Base-by-base conservation (phyloP, 768 basidiomycete genomes). In the Pulveroboletus sp. region DNA sequence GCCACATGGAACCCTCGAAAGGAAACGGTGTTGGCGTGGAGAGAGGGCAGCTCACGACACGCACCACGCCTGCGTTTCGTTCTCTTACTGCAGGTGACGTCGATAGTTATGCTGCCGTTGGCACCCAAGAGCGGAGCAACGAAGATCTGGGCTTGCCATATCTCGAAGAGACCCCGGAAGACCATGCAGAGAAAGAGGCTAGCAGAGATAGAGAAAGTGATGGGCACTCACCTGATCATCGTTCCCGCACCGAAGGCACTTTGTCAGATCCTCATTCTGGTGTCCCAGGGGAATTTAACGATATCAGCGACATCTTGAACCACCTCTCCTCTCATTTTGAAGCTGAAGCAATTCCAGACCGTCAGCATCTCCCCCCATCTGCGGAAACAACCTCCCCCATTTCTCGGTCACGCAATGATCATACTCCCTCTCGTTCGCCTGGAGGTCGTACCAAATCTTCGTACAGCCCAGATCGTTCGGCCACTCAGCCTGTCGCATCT, bases 11-110 rank as follows among this genome's bases (percentile, higher is more conserved):
- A 43, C 68, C 76, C 32, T 70, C 71, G 17, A 77, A 78, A 58
- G 71, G 74, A 54, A 74, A 72, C 47, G 74, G 76, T 53, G 70
- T 74, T 56, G 71, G 69, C 28, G 63, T 69, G 51, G 72, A 75
- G 46, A 76, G 78, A 45, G 75, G 73, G 54, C 76, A 75, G 50
- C 65, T 63, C 50, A 70, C 70, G 43, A 89, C 88, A 33, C 81
- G 85, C 54, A 80, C 79, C 2, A 84, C 86, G 0, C 86, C 88
- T 42, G 81, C 86, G 2, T 89, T 89, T 61, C 87, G 89, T 65
- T 87, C 84, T 13, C 78, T 89, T 15, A 88, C 84, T 15, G 80
- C 81, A 33, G 77, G 73, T 40, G 66, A 68, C 37, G 47, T 43
- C 15, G 62, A 64, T 39, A 46, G 46, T 13, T 69, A 62, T 51